A percentile compares a stretch with the other conserved stretches of the same genome.
Conservation (phyloP, 257 asterid genomes). For the Parsonsia alboflavescens region DNA sequence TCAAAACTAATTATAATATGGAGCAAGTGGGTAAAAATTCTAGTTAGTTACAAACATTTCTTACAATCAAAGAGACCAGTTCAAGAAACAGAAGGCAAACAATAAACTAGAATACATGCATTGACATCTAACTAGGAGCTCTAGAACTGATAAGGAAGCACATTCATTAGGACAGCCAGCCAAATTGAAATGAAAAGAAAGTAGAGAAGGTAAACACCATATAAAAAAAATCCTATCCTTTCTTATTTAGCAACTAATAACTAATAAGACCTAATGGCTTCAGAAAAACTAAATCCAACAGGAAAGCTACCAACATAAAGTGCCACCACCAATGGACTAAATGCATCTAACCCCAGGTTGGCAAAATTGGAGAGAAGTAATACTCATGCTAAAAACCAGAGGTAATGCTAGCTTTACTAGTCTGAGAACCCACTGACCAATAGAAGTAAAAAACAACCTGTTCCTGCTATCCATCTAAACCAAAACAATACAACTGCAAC, state of each 20-base stretch:
- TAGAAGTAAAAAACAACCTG: not conserved
- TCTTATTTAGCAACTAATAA: not conserved
- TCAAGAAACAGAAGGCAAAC: too few relatives aligned
- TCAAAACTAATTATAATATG: not conserved
- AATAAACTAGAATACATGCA: not conserved
- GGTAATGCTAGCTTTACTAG: not conserved
- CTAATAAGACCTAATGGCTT: not conserved
- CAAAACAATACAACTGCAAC: not conserved
- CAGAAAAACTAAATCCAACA: not conserved
- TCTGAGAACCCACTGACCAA: not conserved
- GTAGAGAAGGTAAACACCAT: not conserved
- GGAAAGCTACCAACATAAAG: not conserved
- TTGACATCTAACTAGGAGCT: not conserved
- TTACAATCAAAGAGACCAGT: not conserved
- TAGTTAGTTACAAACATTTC: not conserved
- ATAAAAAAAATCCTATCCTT: not conserved
- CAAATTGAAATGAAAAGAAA: not conserved
- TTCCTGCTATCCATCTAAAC: not conserved
- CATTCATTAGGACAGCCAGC: not conserved
- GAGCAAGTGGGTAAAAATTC: not conserved
- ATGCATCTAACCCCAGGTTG: not conserved
- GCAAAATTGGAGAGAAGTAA: not conserved
- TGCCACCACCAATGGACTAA: not conserved
- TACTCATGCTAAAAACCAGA: not conserved
- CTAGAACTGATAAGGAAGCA: not conserved